Conservation (phyloP, 2,329 filamentous ascomycete species). For the Sclerotinia borealis region DNA sequence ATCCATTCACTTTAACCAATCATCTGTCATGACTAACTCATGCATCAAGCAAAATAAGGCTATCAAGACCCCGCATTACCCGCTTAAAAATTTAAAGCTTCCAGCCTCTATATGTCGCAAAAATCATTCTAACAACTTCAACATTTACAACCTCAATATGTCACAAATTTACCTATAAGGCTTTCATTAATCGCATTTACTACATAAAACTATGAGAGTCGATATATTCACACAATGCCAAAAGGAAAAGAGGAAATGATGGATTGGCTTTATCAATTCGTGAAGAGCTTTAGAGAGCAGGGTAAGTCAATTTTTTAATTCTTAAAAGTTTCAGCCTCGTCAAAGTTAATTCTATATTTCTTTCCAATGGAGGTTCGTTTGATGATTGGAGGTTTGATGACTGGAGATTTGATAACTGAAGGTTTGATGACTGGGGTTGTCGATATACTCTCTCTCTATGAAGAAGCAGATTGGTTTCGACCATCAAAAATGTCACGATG, state of each 20-base stretch:
- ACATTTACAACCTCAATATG: not conserved
- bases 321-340: not conserved
- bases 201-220: not conserved
- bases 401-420: too few species aligned
- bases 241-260: constrained; percentile 11
- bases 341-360: not conserved
- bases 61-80: not conserved
- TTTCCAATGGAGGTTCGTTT: not conserved
- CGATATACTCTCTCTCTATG: not conserved
- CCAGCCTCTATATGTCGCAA: not conserved
- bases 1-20: not conserved
- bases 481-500: constrained; percentile 1
- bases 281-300: not conserved
- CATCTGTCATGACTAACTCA: not conserved
- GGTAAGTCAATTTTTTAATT: constrained; percentile 7
- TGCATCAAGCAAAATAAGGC: not conserved
- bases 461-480: not conserved
- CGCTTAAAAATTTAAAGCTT: constrained; percentile 5
- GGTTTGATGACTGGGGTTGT: not conserved
- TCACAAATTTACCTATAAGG: not conserved
- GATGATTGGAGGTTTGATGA: too few species aligned
- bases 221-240: constrained; percentile 1
- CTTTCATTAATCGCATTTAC: not conserved
- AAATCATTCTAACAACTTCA: not conserved
- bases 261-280: constrained; percentile 6